Evolutionary conservation across 352 stramenopile genomes (phyloP), one percentile per base, ranked within the genome.

Genomic region (Globisporangium irregulare): DNA sequence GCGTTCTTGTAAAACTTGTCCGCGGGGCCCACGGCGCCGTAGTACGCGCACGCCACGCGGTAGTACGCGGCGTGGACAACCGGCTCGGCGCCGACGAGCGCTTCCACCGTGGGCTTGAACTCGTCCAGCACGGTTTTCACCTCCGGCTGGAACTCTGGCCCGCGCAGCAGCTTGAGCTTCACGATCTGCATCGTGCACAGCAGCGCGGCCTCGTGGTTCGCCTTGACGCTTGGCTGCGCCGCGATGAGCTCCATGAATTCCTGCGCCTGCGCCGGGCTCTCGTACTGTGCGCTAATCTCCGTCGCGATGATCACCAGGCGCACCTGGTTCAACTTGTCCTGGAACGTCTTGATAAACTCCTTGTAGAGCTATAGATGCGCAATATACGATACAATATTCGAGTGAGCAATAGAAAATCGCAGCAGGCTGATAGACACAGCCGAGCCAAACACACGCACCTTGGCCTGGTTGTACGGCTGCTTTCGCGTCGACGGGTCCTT

Each of bases 1-100:
- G 95, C 94, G 72, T 96, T 93, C 68, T 96, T 96, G 84, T 99
- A 99, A 73, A 99, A 99, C 22, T 92, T 90, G 74, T 99, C 91
- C 2, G 98, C 95, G 6, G 97, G 97, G 4, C 98, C 87, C 46
- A 92, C 70, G 1, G 77, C 76, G 59, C 84, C 76, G 73, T 98
- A 99, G 81, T 98, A 98, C 41, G 93, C 90, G 74, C 94, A 98
- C 27, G 87, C 89, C 22, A 97, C 84, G 48, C 88, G 82, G 77
- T 98, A 97, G 75, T 98, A 98, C 8, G 95, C 82, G 4, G 90
- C 90, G 74, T 99, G 94, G 10, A 99, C 95, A 12, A 97, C 83
- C 0, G 96, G 92, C 54, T 97, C 92, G 22, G 89, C 84, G 25
- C 90, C 91, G 14, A 93, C 89, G 18, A 96, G 80, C 14, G 80